Base-by-base conservation (phyloP, 495 filamentous ascomycete species). In the Penicillium silybi region DNA sequence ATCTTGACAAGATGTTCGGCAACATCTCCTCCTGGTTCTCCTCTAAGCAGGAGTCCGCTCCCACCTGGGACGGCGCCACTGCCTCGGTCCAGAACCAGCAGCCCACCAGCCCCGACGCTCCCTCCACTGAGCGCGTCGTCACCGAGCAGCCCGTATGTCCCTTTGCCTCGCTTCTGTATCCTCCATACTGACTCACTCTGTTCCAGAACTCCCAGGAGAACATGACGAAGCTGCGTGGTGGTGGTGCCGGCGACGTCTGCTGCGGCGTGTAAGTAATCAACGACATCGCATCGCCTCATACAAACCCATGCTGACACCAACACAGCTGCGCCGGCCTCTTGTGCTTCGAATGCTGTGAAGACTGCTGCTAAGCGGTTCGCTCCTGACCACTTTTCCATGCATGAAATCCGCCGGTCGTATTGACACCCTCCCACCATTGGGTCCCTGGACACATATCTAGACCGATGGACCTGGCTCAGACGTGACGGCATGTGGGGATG, bases 181-280 rank as follows among this genome's bases (percentile, higher is more conserved):
- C 15, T 27, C 2, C 27, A 22, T 27, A 37, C 46, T 48, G 34
- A 48, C 29, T 17, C 25, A 10, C 22, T 40, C 41, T 34, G 18
- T 2, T 44, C 17, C 44, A 76, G 70, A 50, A 60, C 44, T 59
- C 64, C 29, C 60, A 72, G 26, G 67, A 74, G 48, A 53, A 65
- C 16, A 68, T 68, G 63, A 66, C 72, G 67, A 64, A 63, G 48
- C 63, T 76, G n/a, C 73, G 73, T 34, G 71, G 73, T 54, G 73
- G 73, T 56, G 67, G 64, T 48, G 66, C 52, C 6, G 67, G 68
- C 26, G 73, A 68, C 17, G 52, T 75, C 41, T 76, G 73, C 67
- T 76, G 73, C 46, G 73, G 73, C 64, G 17, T 74, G 73, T 76
- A 64, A 61, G 71, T 64, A 4, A 15, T 19, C 9, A 22, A 41